Evolutionary conservation across 78 protist species (phyloP), one percentile per base, ranked within the genome.

Genomic region (Dictyostelium brefeldianum): DNA sequence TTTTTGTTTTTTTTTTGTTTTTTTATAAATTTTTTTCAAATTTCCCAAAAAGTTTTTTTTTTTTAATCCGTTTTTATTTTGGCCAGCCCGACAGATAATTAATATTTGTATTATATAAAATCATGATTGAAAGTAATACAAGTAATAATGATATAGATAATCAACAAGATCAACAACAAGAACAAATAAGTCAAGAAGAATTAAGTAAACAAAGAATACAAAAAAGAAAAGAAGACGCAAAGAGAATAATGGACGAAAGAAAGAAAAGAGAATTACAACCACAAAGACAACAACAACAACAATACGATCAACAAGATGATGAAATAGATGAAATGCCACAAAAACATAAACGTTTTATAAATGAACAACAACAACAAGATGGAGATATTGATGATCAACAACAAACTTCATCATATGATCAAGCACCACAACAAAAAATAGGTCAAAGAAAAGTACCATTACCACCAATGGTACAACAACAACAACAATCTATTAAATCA

Each of bases 201-300:
- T 15, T 64, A 5, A 64, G 79, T 22, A 77, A 25, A 77, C 93
- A 87, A 47, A 87, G 93, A 77, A 87, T 87, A 14, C 75, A 87
- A 87, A 87, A 87, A 50, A 74, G 93, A 77, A 87, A 87, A 22
- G 93, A 87, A 65, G 93, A 87, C n/a, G 93, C 93, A 12, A 87
- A 87, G 8, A 74, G 84, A 77, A 78, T 87, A 20, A 87, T 87
- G 22, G 93, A 87, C 10, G 93, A 87, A 46, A 87, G 93, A 77
- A 87, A 87, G 78, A 87, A 77, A 77, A 64, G 78, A 48, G 93
- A 87, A 36, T 31, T 20, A 48, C 80, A 87, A 64, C 84, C 64
- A 64, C 79, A 48, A 31, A 48, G 62, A 43, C 83, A 74, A 64
- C 29, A 36, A 22, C 62, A 74, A 43, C 27, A 43, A n/a, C 27